A percentile compares a stretch with the other conserved stretches of the same genome.
Conservation (phyloP, 805 yeast genomes). For the Lipomyces lipofer region DNA sequence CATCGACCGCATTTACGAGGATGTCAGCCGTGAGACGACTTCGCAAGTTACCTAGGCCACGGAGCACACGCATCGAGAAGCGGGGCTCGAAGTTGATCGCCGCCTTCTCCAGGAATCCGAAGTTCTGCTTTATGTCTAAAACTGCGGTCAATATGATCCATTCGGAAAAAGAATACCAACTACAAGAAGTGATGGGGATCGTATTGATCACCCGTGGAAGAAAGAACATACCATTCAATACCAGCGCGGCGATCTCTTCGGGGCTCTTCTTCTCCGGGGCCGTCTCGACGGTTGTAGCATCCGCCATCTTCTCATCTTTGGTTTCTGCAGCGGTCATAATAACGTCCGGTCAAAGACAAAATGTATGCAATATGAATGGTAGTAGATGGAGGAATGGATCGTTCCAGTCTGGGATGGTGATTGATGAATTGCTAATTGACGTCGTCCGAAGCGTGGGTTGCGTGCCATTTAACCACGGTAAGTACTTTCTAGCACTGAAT, state of each 20-base stretch:
- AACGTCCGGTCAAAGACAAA: too few relatives aligned
- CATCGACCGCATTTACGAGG: conserved; percentile 55
- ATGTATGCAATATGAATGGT: too few relatives aligned
- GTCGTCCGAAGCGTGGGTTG: too few relatives aligned
- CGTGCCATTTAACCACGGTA: too few relatives aligned
- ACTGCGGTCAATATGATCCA: neutral
- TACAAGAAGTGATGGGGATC: neutral
- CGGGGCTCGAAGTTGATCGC: conserved; percentile 79
- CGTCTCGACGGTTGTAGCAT: conserved; percentile 10
- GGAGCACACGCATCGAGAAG: conserved; percentile 78
- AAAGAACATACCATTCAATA: conserved; percentile 20
- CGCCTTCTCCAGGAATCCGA: conserved; percentile 58
- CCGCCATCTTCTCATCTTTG: conserved; percentile 26
- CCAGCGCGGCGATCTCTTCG: conserved; percentile 24
- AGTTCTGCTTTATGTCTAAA: conserved; percentile 42
- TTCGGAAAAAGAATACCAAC: neutral
- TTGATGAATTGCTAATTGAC: too few relatives aligned
- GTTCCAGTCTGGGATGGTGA: too few relatives aligned
- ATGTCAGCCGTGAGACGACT: conserved; percentile 57
- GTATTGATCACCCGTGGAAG: neutral
- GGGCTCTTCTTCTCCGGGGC: conserved; percentile 9
- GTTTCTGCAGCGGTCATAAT: too few relatives aligned
- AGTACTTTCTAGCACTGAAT: too few relatives aligned
- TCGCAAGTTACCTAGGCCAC: conserved; percentile 78
- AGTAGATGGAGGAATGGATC: too few relatives aligned